Conservation (phyloP, 2,329 filamentous ascomycete genomes). For the Ophiostoma australiae region DNA sequence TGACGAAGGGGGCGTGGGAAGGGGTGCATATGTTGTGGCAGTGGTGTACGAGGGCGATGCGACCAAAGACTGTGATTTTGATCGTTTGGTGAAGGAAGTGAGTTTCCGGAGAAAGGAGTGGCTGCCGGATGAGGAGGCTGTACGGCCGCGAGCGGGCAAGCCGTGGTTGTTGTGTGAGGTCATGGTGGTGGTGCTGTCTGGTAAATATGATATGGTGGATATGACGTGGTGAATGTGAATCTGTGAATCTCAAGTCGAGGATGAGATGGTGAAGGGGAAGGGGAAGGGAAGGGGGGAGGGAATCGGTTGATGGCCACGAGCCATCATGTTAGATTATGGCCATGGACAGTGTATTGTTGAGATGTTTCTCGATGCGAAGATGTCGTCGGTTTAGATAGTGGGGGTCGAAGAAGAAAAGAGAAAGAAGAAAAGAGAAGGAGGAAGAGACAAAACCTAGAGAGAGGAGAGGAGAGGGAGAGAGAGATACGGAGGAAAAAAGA, state of each 20-base stretch:
- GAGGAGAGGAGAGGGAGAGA: background rate
- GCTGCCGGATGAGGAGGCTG: constrained; percentile 17
- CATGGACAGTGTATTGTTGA: constrained; percentile 14
- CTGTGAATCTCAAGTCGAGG: constrained; percentile 11
- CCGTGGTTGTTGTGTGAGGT: constrained; percentile 15
- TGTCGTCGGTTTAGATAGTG: background rate
- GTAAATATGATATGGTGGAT: background rate
- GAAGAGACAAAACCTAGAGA: background rate
- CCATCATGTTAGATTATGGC: constrained; percentile 20
- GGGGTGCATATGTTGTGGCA: background rate
- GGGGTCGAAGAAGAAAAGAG: background rate
- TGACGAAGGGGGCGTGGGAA: background rate
- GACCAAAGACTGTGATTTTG: constrained; percentile 7
- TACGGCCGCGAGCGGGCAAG: constrained; percentile 16
- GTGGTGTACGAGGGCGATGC: background rate
- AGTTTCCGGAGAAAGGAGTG: constrained; percentile 21
- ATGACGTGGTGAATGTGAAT: background rate
- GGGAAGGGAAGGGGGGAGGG: constrained; percentile 16
- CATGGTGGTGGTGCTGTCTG: constrained; percentile 11
- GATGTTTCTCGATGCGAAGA: background rate
- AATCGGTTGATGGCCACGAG: constrained; percentile 16
- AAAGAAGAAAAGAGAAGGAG: background rate
- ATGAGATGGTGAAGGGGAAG: background rate
- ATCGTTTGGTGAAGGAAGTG: constrained; percentile 18
- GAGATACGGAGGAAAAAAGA: constrained; percentile 9